Evolutionary conservation across 192 early-diverging fungal species (phyloP), one percentile per base, ranked within the genome.

Genomic region (Chytriomyces confervae): DNA sequence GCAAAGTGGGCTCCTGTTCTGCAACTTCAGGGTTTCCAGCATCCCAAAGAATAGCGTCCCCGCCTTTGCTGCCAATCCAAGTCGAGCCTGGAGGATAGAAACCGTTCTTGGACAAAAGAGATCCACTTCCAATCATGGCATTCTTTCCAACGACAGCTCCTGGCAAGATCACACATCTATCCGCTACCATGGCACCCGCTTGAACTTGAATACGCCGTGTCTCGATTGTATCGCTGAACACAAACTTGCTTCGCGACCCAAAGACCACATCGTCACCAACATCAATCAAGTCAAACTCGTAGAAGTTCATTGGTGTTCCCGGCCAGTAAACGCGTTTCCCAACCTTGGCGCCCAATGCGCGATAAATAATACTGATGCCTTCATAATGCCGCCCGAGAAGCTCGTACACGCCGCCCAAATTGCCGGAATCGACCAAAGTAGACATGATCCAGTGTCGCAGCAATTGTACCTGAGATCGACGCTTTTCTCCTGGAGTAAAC

Each of bases 301-400:
- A 69, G 13, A 86, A 46, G 47, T 61, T 67, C 23, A 83, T 75
- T 43, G 78, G 75, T 43, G 79, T 82, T 53, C 85, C 85, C 11
- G 85, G 85, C 85, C 85, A 86, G 73, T 86, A 86, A 5, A 86
- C 76, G 23, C 83, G 80, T 45, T 84, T 72, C 11, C 85, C 85
- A 66, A 84, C 66, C 65, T 80, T 84, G 36, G 81, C 85, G 29
- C 85, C 85, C 29, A 84, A 64, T 36, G 72, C 45, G 20, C 85
- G 85, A 75, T 80, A 83, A 36, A 82, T 62, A 50, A 78, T 78
- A 45, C 62, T 69, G 9, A 82, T 80, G 16, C 80, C 61, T 76
- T 84, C 83, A 68, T 86, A 86, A 66, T 86, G 85, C 11, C 72
- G 72, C 16, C 85, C 85, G 44, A 86, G 47, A 11, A 84, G 78